phyloP scores from a whole-genome alignment of 306 rosid genomes.

The Prunus mira region DNA sequence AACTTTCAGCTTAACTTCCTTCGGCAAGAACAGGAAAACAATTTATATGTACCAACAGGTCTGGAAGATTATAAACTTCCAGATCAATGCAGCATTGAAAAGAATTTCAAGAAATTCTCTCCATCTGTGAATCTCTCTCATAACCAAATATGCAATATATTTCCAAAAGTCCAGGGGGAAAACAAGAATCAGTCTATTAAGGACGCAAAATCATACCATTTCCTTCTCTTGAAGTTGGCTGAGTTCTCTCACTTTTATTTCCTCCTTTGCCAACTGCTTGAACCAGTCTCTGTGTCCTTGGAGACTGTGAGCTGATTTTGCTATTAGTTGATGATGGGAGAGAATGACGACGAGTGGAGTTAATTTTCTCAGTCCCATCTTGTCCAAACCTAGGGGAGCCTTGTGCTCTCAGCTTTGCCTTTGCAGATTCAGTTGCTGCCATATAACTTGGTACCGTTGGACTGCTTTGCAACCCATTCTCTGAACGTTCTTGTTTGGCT shows the following conservation, averaged over 20 bases:
- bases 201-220: constrained; percentile 55
- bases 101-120: not conserved
- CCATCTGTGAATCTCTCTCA: not conserved
- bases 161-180: not conserved
- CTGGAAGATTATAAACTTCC: not conserved
- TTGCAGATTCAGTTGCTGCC: constrained; percentile 98
- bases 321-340: constrained; percentile 68
- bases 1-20: not conserved
- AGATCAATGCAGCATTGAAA: not conserved
- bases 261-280: constrained; percentile 74
- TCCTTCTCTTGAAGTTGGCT: constrained; percentile 58
- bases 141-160: constrained; percentile 2
- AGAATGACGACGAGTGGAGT: constrained; percentile 71
- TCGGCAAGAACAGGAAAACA: not conserved
- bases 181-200: not conserved
- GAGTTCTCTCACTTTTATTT: constrained; percentile 49
- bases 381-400: constrained; percentile 84
- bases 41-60: not conserved
- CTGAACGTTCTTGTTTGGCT: constrained; percentile 71
- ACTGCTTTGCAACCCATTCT: constrained; percentile 69
- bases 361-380: constrained; percentile 59
- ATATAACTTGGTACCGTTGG: constrained; percentile 89
- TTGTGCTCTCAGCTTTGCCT: constrained; percentile 93
- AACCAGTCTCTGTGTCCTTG: constrained; percentile 75
- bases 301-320: constrained; percentile 88